Base-by-base conservation (phyloP, 805 yeast species). In the Scheffersomyces coipomensis region DNA sequence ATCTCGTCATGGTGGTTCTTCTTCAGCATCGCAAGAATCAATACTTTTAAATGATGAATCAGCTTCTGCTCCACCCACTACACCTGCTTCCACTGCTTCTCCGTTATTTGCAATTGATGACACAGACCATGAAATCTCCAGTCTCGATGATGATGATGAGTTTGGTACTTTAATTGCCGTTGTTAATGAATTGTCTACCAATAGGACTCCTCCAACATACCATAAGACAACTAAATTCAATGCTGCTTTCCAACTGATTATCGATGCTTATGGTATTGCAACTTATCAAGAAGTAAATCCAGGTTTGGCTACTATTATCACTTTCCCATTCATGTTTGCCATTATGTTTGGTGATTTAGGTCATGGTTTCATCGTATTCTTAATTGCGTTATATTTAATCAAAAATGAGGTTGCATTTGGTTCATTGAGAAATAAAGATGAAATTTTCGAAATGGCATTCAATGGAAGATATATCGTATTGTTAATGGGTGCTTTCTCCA, bases 281-380 rank as follows among this genome's bases (percentile, higher is more conserved):
- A 79, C 86, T 17, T 83, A 83, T 53, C 79, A 79, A 52, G 90
- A 83, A 58, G 81, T 83, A 9, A 83, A 83, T 52, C 86, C 90
- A 8, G 88, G 88, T 39, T 70, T 83, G 44, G 83, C 90, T 13
- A 79, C 89, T 1, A 73, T 83, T 29, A 80, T 83, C 13, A 84
- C 90, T 0, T 84, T 84, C 64, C 90, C 90, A 12, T 84, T 83
- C 55, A 80, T 84, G 87, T 84, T 84, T 64, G 88, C 90, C 13
- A 80, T 84, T 45, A 84, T 84, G 90, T 84, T 84, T 64, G 90
- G 90, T 64, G 90, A 84, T 64, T 65, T 83, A 46, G 90, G 90
- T 9, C 90, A 84, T 55, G 90, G 90, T n/a, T 62, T 80, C 40
- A 66, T 84, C 39, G 64, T 84, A 53, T 58, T 76, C 22, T 56